Evolutionary conservation across 2,329 filamentous ascomycete genomes (phyloP).

Genomic region (Alternaria burnsii): DNA sequence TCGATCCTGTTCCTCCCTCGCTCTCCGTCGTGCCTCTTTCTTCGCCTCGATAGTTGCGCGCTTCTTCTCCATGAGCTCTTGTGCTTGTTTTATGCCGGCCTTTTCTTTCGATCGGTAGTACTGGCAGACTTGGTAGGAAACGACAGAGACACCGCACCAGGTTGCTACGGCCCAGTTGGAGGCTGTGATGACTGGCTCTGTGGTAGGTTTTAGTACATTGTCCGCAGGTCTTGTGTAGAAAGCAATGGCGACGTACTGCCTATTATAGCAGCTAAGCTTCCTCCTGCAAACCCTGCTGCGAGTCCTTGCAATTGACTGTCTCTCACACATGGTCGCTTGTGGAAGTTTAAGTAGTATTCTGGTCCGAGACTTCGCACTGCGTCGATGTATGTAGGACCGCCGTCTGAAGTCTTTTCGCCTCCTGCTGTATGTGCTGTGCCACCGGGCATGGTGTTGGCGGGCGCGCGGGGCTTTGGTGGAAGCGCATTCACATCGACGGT

Average conservation of each 20-base stretch:
- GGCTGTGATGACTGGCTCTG: conserved; percentile 69
- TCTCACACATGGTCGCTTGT: conserved; percentile 83
- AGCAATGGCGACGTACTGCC: conserved; percentile 66
- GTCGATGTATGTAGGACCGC: conserved; percentile 59
- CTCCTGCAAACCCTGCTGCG: conserved; percentile 76
- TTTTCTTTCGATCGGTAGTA: conserved; percentile 76
- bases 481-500: conserved; percentile 28
- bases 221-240: not conserved
- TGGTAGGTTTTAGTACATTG: conserved; percentile 26
- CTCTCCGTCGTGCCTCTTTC: conserved; percentile 55
- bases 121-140: conserved; percentile 86
- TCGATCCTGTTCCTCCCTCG: conserved; percentile 54
- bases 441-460: conserved; percentile 58
- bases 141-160: conserved; percentile 74
- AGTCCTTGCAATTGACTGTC: conserved; percentile 87
- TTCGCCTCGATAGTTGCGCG: conserved; percentile 61
- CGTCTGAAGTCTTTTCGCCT: conserved; percentile 54
- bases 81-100: conserved; percentile 82
- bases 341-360: conserved; percentile 75
- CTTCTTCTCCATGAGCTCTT: conserved; percentile 81
- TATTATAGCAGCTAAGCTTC: conserved; percentile 76
- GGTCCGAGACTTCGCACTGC: conserved; percentile 72
- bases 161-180: conserved; percentile 87
- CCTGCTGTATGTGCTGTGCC: conserved; percentile 68
- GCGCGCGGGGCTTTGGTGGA: conserved; percentile 32